Evolutionary conservation across 192 early-diverging fungal genomes (phyloP).

Genomic region (Coemansia nantahalensis): DNA sequence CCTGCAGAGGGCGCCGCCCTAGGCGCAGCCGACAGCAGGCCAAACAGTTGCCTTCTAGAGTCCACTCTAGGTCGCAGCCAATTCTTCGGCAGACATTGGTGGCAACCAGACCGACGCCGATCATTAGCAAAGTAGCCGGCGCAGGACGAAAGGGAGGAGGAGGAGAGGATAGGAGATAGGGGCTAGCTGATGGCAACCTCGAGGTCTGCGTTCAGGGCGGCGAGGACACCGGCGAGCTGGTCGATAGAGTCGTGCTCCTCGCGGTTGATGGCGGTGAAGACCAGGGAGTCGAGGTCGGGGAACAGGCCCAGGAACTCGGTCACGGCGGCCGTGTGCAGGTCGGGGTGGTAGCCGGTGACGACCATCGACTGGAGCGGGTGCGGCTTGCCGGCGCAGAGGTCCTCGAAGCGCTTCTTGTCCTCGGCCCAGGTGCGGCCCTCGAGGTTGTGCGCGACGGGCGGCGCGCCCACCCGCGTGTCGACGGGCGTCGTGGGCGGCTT

Average conservation of each 20-base stretch:
- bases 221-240: conserved; percentile 47
- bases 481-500: conserved; percentile 1
- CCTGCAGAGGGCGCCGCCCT: background rate
- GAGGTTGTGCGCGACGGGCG: conserved; percentile 36
- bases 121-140: too few relatives aligned
- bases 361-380: conserved; percentile 46
- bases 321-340: conserved; percentile 40
- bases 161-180: background rate
- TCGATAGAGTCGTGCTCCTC: conserved; percentile 52
- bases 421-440: conserved; percentile 43
- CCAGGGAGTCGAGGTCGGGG: conserved; percentile 44
- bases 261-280: conserved; percentile 33
- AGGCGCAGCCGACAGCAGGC: too few relatives aligned
- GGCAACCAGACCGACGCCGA: too few relatives aligned
- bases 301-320: conserved; percentile 47
- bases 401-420: conserved; percentile 30
- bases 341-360: conserved; percentile 40
- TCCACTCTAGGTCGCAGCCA: too few relatives aligned
- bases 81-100: too few relatives aligned
- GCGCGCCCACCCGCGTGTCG: background rate
- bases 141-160: too few relatives aligned
- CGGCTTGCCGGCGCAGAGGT: conserved; percentile 31
- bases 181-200: conserved; percentile 36
- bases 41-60: too few relatives aligned
- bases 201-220: conserved; percentile 46